Base-by-base conservation (phyloP, 306 rosid species). In the Citrullus amarus region DNA sequence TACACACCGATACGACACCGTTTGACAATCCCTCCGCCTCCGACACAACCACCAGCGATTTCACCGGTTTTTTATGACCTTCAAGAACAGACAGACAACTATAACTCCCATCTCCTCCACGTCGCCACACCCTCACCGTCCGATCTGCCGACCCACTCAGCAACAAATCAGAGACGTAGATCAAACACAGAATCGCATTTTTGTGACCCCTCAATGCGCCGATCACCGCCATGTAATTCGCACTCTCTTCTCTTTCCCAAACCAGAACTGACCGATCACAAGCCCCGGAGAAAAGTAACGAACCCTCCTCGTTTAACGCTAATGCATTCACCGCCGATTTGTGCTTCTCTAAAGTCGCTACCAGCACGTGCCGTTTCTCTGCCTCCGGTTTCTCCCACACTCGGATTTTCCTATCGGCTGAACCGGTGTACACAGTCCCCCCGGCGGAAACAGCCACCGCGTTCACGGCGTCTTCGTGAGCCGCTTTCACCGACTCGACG, bases 161-260 rank as follows among this genome's bases (percentile, higher is more conserved):
- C 44, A 95, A 72, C 81, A 88, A 84, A 80, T 79, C 93, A 5
- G 80, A 80, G 22, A 89, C 92, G 89, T 82, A 84, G 80, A 89
- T 79, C 83, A 95, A 73, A 53, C 93, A 86, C 38, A 95, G 81
- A 56, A 95, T 89, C 14, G 98, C 93, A 15, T 84, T 89, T 12
- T 71, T 84, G 77, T 95, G 98, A 0, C 98, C 98, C 69, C 97
- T 89, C 76, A 95, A 43, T 9, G 97, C 98, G 4, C 98, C 97
- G 18, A 82, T 89, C 62, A 95, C 91, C 25, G 85, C 92, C 97
- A 95, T 92, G 41, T 91, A 89, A 68, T 86, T 92, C 58, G 96
- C 97, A 53, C 97, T 91, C 36, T 89, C 91, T 80, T 92, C 98
- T 44, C 88, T 86, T 85, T 92, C 97, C 98, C 98, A 95, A 61